Evolutionary conservation across 345 rosid genomes (phyloP).

Genomic region (Eucalyptus pauciflora): DNA sequence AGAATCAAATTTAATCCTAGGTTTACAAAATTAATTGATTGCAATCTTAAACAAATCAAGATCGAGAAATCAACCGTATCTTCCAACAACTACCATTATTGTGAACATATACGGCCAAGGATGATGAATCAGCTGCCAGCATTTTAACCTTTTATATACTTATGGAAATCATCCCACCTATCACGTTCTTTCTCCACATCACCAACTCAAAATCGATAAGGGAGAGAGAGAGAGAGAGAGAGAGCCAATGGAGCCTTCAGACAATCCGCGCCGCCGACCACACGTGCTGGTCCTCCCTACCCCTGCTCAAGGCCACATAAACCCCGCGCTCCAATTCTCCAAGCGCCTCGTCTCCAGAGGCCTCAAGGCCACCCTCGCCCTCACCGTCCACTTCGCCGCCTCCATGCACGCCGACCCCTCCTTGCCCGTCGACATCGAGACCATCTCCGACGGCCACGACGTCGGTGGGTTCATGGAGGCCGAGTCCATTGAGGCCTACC

Average conservation of each 20-base stretch:
- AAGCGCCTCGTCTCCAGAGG: conserved; percentile 14
- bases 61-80: too few species aligned
- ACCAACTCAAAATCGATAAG: neutral
- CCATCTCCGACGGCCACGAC: conserved; percentile 34
- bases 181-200: neutral
- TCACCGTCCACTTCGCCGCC: neutral
- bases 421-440: neutral
- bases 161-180: neutral
- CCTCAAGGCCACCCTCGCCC: conserved; percentile 9
- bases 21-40: too few species aligned
- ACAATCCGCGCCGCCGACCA: neutral
- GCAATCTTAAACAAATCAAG: too few species aligned
- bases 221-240: neutral
- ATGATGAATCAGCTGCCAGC: neutral
- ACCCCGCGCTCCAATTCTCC: conserved; percentile 27
- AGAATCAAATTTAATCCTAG: too few species aligned
- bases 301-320: conserved; percentile 26
- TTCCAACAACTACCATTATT: neutral
- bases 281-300: conserved; percentile 15
- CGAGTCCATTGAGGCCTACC: neutral
- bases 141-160: neutral
- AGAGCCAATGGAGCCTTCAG: neutral
- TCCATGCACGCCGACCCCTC: neutral
- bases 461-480: neutral
- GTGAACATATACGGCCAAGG: neutral